A percentile compares a stretch with the other conserved stretches of the same genome.
phyloP scores from a whole-genome alignment of 306 rosid species.

The Oemleria cerasiformis region DNA sequence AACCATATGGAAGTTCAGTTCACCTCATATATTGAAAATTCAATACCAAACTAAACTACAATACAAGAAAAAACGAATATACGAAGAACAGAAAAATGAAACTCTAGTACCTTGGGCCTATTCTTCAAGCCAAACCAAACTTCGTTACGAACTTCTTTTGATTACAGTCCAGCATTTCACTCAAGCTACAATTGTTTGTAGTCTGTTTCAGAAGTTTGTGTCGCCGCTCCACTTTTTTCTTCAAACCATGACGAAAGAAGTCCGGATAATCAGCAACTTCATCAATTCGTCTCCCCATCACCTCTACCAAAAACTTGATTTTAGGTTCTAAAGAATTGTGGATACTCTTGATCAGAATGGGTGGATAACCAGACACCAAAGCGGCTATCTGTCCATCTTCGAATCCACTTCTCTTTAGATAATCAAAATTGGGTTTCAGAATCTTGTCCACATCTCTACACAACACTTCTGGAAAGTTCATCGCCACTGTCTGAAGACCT shows the following conservation, averaged over 20 bases:
- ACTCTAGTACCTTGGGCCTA: conserved; percentile 36
- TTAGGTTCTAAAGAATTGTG: conserved; percentile 72
- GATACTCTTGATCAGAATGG: conserved; percentile 76
- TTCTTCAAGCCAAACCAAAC: conserved; percentile 61
- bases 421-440: conserved; percentile 59
- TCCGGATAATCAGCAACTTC: conserved; percentile 71
- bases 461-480: conserved; percentile 70
- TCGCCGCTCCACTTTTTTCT: conserved; percentile 63
- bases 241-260: conserved; percentile 84
- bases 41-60: conserved; percentile 19
- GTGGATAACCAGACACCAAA: conserved; percentile 86
- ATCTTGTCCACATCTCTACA: conserved; percentile 77
- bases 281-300: conserved; percentile 70
- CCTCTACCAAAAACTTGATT: conserved; percentile 66
- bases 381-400: conserved; percentile 55
- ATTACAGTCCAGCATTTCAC: conserved; percentile 86
- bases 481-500: conserved; percentile 61
- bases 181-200: conserved; percentile 55
- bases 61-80: conserved; percentile 9
- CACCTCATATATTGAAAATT: conserved; percentile 6
- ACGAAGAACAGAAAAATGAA: not conserved
- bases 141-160: conserved; percentile 69
- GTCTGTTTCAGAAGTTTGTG: conserved; percentile 57
- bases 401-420: conserved; percentile 60
- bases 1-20: conserved; percentile 2